These are phyloP conservation scores for Nitzschia putrida DNA, from an alignment of 108 stramenopile genomes.

Conservation along the genomic window DNA sequence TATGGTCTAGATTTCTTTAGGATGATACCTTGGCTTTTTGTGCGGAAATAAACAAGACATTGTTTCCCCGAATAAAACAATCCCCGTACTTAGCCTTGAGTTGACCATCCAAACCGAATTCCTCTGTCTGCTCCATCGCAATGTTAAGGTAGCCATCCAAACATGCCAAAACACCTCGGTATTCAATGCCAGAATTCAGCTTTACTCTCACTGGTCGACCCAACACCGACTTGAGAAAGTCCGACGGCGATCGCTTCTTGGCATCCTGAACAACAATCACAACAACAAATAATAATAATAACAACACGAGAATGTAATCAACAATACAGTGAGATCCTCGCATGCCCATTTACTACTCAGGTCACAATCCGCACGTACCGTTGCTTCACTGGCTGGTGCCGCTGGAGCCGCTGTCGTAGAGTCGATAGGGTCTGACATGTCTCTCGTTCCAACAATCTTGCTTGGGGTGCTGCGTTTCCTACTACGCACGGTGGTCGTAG, in stretches of 20 bases:
- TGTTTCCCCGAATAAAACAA: conserved; percentile 99
- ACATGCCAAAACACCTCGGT: conserved; percentile 96
- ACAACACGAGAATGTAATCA: not conserved
- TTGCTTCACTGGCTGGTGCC: not conserved
- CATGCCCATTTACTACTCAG: not conserved
- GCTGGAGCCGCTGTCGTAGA: not conserved
- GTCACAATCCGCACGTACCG: not conserved
- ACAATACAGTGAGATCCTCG: not conserved
- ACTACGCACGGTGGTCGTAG: too few species aligned
- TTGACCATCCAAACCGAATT: conserved; percentile 95
- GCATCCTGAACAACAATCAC: conserved; percentile 2
- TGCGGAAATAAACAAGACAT: conserved; percentile 86
- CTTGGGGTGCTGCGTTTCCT: too few species aligned
- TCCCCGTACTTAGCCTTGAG: conserved; percentile 98
- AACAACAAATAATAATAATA: not conserved
- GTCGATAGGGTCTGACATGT: conserved; percentile 8
- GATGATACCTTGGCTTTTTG: conserved; percentile 40
- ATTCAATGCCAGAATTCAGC: conserved; percentile 95
- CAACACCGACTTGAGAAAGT: conserved; percentile 87
- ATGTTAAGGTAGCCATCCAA: conserved; percentile 99
- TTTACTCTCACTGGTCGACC: conserved; percentile 94
- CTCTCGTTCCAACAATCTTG: not conserved
- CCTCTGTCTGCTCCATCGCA: conserved; percentile 99
- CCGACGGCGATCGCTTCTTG: conserved; percentile 81
- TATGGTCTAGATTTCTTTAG: too few species aligned